Percentiles rank a stretch among this genome's conserved stretches.
phyloP scores from a whole-genome alignment of 2,329 filamentous ascomycete genomes.

The Dactylonectria macrodidyma region DNA sequence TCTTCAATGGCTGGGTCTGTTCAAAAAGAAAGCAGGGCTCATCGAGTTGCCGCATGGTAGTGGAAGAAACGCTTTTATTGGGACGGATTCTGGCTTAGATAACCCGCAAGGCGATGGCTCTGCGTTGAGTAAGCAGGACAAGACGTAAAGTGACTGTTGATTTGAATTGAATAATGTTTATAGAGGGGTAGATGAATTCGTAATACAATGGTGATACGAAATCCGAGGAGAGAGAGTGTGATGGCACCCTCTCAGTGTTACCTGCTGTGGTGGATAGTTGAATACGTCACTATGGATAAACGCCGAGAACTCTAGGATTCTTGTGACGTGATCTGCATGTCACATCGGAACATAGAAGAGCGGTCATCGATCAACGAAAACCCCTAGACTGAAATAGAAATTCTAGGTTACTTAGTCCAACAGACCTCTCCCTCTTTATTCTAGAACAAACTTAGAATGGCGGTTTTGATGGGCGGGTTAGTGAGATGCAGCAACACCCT shows the following conservation, averaged over 20 bases:
- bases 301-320: no score
- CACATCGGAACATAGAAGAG: not conserved
- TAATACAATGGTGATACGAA: no score
- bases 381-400: not conserved
- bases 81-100: not conserved
- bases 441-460: not conserved
- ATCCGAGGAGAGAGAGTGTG: no score
- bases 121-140: not conserved
- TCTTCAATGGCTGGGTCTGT: constrained; percentile 10
- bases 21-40: constrained; percentile 23
- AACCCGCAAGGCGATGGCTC: not conserved
- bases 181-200: no score
- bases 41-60: constrained; percentile 9
- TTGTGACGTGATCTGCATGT: no score
- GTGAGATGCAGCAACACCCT: not conserved
- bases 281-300: no score
- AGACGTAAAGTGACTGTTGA: not conserved
- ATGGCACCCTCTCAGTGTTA: no score
- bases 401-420: not conserved
- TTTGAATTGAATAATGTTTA: not conserved
- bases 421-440: not conserved
- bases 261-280: no score
- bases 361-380: not conserved
- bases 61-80: constrained; percentile 24
- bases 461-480: not conserved